Evolutionary conservation across 2,329 filamentous ascomycete species (phyloP).

Genomic region (Colletotrichum gigasporum): DNA sequence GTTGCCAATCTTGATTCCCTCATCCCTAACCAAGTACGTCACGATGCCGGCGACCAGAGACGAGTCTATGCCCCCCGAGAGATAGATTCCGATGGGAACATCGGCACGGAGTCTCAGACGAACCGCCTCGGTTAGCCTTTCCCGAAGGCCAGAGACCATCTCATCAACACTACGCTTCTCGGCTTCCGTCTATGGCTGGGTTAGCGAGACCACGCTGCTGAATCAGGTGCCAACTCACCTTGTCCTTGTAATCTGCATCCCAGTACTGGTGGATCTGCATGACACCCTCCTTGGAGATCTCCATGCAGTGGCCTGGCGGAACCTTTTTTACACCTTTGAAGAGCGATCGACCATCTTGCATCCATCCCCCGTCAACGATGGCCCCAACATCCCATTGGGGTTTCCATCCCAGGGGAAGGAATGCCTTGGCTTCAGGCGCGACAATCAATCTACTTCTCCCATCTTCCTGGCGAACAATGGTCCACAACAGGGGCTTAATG

Average conservation of each 20-base stretch:
- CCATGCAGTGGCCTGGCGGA: constrained; percentile 54
- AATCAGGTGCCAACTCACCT: constrained; percentile 43
- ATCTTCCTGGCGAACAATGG: constrained; percentile 30
- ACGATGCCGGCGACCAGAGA: constrained; percentile 66
- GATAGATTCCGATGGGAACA: constrained; percentile 65
- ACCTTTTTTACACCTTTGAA: constrained; percentile 58
- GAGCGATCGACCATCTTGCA: constrained; percentile 54
- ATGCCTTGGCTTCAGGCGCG: constrained; percentile 63
- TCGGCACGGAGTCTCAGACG: constrained; percentile 63
- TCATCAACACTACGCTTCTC: constrained; percentile 58
- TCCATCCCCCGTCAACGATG: constrained; percentile 55
- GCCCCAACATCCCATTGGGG: constrained; percentile 61
- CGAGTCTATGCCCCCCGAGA: constrained; percentile 67
- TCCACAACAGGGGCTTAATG: constrained; percentile 66
- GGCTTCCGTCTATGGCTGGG: constrained; percentile 34
- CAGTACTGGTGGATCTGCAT: constrained; percentile 56
- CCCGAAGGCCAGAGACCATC: constrained; percentile 58
- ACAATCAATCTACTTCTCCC: constrained; percentile 49
- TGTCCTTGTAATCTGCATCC: constrained; percentile 62
- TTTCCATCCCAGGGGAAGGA: constrained; percentile 59
- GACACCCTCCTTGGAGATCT: constrained; percentile 46
- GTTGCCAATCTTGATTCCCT: constrained; percentile 56
- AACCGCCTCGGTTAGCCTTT: constrained; percentile 60
- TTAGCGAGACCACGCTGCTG: rapidly evolving
- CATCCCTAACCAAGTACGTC: constrained; percentile 56